Evolutionary conservation across 169 alveolate genomes (phyloP), one percentile per base, ranked within the genome.

Genomic region (Plasmodium inui): DNA sequence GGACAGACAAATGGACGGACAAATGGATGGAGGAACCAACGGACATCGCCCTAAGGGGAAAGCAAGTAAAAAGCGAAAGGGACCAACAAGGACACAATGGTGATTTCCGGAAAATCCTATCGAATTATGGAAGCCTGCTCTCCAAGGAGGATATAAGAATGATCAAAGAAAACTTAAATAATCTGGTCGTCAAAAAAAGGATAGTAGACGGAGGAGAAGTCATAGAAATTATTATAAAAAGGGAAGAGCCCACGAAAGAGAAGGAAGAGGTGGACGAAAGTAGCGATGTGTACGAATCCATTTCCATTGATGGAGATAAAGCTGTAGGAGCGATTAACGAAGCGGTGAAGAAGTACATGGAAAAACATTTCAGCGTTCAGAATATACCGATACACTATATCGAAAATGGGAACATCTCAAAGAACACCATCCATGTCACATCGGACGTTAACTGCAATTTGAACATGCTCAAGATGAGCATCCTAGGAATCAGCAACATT

Each of bases 401-500:
- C 4, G 92, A 80, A 82, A 28, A 91, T 72, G 73, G 19, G 50
- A 10, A 26, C 9, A 80, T 91, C 14, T 91, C 92, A 7, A 82
- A 91, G 39, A 82, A 91, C 39, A 55, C 28, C 34, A 91, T 91
- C 39, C 76, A 80, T 34, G 84, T 91, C 34, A 81, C 95, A 46
- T 91, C 95, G n/a, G 95, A 91, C 50, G 53, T 82, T 28, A 46
- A 67, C 44, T n/a, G 50, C 61, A 50, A 72, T 91, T 91, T 91
- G 57, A 81, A 91, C 53, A 91, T 61, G 81, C 92, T 91, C 57
- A 91, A 91, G 76, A 71, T 50, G 73, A 91, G 95, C 57, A 91
- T 91, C 57, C 57, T 91, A 71, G 88, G 92, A 30, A 91, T 91
- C n/a, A 53, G 92, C 55, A 71, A 80, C 76, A 46, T 55, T 44